Conservation (phyloP, 495 filamentous ascomycete genomes). For the Penicillium bialowiezense region DNA sequence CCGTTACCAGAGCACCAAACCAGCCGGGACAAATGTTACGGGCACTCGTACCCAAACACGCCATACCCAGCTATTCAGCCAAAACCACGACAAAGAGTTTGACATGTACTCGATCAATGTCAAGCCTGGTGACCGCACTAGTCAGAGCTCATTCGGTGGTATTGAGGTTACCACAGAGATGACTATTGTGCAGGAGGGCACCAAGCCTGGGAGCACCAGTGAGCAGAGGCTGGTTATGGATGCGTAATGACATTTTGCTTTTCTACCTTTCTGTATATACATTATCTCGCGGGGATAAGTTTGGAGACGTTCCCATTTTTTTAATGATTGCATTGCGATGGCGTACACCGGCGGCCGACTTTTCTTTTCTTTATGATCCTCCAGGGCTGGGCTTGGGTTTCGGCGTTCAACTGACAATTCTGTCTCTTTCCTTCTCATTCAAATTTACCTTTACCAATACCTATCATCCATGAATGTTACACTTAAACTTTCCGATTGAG, state of each 20-base stretch:
- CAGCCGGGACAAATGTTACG: conserved; percentile 16
- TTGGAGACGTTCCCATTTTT: neutral
- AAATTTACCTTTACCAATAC: too few relatives aligned
- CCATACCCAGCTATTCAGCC: conserved; percentile 19
- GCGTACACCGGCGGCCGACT: conserved; percentile 1
- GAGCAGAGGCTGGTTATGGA: conserved; percentile 24
- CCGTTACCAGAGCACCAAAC: conserved; percentile 17
- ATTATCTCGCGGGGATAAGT: neutral
- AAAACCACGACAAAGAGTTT: conserved; percentile 28
- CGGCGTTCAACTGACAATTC: conserved; percentile 7
- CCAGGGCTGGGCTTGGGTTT: neutral
- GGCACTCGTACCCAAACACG: conserved; percentile 15
- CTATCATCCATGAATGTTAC: too few relatives aligned
- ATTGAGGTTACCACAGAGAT: conserved; percentile 41
- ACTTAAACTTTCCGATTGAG: too few relatives aligned
- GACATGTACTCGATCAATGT: conserved; percentile 35
- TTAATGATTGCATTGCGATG: conserved; percentile 14
- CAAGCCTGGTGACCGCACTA: conserved; percentile 17
- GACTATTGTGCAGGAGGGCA: conserved; percentile 24
- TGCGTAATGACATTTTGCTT: conserved; percentile 16
- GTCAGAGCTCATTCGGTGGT: conserved; percentile 15
- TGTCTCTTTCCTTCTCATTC: neutral
- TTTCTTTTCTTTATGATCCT: neutral
- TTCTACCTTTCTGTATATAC: neutral
- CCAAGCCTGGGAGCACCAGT: conserved; percentile 18